Conservation (phyloP, 768 basidiomycete species). For the Pulveroboletus sp. region DNA sequence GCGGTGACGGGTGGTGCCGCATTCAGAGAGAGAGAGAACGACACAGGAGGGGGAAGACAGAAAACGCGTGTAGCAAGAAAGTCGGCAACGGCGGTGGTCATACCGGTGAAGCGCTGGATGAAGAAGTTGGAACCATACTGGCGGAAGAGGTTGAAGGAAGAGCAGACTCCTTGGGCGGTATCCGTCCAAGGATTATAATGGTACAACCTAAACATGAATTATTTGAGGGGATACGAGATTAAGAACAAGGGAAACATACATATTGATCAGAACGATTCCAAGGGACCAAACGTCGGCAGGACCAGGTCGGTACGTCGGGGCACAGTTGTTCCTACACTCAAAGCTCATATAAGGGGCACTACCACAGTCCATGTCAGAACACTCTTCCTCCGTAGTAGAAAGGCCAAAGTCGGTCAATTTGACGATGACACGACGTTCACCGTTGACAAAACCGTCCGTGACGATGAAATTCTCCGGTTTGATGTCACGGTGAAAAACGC, state of each 20-base stretch:
- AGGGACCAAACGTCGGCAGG: conserved; percentile 99
- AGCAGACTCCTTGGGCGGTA: conserved; percentile 74
- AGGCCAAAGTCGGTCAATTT: conserved; percentile 97
- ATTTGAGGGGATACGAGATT: background rate
- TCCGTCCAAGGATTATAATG: conserved; percentile 99
- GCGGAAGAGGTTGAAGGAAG: conserved; percentile 79
- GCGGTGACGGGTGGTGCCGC: conserved; percentile 54
- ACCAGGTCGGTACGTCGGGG: conserved; percentile 89
- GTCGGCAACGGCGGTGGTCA: conserved; percentile 81
- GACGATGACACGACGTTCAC: conserved; percentile 89
- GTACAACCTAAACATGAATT: conserved; percentile 64
- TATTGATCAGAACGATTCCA: conserved; percentile 98
- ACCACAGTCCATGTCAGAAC: conserved; percentile 96
- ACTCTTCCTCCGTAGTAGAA: conserved; percentile 83
- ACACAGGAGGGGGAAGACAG: conserved; percentile 62
- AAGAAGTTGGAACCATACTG: conserved; percentile 81
- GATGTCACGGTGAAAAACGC: conserved; percentile 95
- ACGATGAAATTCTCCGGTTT: conserved; percentile 99
- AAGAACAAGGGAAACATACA: conserved; percentile 46
- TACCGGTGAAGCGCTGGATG: conserved; percentile 84
- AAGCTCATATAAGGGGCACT: conserved; percentile 99
- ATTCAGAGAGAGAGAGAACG: conserved; percentile 15
- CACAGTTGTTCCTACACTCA: conserved; percentile 97
- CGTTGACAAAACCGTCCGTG: conserved; percentile 66
- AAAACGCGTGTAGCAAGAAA: conserved; percentile 85